Conservation (phyloP, 106 monocot genomes). For the Allium sativum region DNA sequence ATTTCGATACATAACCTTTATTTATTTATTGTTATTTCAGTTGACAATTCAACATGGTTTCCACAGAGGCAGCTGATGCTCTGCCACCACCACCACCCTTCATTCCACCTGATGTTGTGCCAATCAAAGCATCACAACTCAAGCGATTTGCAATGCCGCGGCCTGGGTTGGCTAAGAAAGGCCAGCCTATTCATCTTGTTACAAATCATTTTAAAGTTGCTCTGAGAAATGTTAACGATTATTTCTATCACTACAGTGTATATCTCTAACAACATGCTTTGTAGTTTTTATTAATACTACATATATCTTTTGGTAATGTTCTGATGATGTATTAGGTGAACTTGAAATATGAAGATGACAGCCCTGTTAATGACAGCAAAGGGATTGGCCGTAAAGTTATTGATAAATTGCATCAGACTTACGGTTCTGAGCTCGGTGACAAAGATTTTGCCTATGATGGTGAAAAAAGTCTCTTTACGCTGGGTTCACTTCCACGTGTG, state of each 20-base stretch:
- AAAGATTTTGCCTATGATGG: conserved; percentile 95
- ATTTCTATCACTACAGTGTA: conserved; percentile 90
- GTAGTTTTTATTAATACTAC: no score
- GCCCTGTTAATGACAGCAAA: conserved; percentile 72
- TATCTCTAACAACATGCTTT: neutral
- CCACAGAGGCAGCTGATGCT: neutral
- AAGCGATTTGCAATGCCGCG: conserved; percentile 50
- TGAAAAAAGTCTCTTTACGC: conserved; percentile 72
- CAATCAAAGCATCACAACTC: conserved; percentile 37
- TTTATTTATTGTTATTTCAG: neutral
- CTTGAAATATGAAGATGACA: conserved; percentile 88
- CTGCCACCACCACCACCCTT: conserved; percentile 58
- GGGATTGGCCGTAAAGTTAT: conserved; percentile 73
- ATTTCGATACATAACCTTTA: neutral
- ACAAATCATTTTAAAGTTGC: conserved; percentile 74
- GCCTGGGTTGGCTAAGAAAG: conserved; percentile 41
- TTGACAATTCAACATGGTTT: neutral
- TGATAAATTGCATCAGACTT: conserved; percentile 72
- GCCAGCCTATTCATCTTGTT: conserved; percentile 34
- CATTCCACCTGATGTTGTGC: conserved; percentile 34
- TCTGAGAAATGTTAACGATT: conserved; percentile 31
- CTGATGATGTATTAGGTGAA: conserved; percentile 35
- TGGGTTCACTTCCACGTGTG: conserved; percentile 64
- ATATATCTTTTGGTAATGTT: neutral
- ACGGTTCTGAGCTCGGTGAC: conserved; percentile 49